Evolutionary conservation across 2,329 filamentous ascomycete species (phyloP), one percentile per base, ranked within the genome.

Genomic region (Penicillium psychrosexuale): DNA sequence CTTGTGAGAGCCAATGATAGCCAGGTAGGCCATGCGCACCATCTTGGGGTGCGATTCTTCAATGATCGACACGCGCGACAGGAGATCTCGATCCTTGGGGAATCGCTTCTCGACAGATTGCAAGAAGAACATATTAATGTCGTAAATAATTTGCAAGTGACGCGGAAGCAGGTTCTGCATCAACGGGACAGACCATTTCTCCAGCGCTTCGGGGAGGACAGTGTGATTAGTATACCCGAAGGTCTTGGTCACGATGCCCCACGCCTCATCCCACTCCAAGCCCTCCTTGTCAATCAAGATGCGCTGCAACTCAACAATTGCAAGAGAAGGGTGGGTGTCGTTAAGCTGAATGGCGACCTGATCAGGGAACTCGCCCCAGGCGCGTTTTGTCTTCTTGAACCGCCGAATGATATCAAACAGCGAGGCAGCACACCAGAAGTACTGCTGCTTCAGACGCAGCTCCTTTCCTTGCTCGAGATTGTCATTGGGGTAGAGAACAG

Each of bases 171-270:
- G 84, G 68, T 97, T 89, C 77, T 97, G 92, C 69, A 99, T 77
- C 56, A 99, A 78, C 43, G 90, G 89, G 34, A 99, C 93, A 1
- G 93, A 92, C 94, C 94, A 99, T 78, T 97, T 99, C 83, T 99
- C 94, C 44, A 97, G 79, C 27, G 94, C 94, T 75, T 99, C 94
- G 0, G 94, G 93, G 47, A 99, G 85, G 51, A 99, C 94, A 0
- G 94, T 99, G 77, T 99, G 94, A 77, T 99, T 99, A 61, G 94
- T 97, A 79, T 99, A 99, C 61, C 93, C 91, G 69, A 99, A 99
- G 1, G 84, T 91, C 56, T 80, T 79, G 27, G 81, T 84, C 30
- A 91, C 88, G 63, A 91, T 94, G 48, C 79, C 80, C 94, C 94
- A 99, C 2, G 92, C 92, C 63, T 89, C 84, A 63, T 96, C 89